These are phyloP conservation scores for Venturia pyrina DNA, from an alignment of 2,329 filamentous ascomycete species.

Conservation along the genomic window DNA sequence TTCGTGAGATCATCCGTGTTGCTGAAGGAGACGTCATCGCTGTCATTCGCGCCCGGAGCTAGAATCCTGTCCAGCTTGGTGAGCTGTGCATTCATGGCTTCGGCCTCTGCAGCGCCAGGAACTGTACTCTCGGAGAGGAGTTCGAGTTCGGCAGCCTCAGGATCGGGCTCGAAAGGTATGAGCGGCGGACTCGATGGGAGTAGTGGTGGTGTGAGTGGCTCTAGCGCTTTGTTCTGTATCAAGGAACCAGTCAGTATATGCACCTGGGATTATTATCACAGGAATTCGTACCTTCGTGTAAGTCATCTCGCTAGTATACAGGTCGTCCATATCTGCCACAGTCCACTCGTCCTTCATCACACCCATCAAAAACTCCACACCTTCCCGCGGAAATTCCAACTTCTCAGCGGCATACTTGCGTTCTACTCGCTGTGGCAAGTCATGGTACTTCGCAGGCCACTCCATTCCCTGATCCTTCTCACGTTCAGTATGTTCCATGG, in stretches of 20 bases:
- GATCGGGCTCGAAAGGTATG: constrained; percentile 30
- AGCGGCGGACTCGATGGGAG: constrained; percentile 32
- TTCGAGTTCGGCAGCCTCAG: constrained; percentile 27
- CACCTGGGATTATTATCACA: background rate
- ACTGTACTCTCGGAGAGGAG: constrained; percentile 27
- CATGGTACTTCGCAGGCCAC: constrained; percentile 30
- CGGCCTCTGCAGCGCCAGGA: constrained; percentile 24
- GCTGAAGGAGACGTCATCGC: constrained; percentile 15
- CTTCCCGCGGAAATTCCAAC: constrained; percentile 27
- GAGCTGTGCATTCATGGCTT: constrained; percentile 24
- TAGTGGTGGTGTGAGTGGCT: constrained; percentile 37
- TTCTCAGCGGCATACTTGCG: constrained; percentile 25
- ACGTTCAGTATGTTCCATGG: constrained; percentile 25
- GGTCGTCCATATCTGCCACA: constrained; percentile 17
- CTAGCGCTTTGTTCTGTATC: constrained; percentile 20
- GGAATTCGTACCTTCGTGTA: constrained; percentile 20
- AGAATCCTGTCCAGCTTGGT: constrained; percentile 19
- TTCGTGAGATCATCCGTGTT: constrained; percentile 20
- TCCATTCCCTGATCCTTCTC: constrained; percentile 34
- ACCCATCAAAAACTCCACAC: constrained; percentile 26
- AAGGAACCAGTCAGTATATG: constrained; percentile 4
- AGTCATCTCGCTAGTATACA: constrained; percentile 15
- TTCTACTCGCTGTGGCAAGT: constrained; percentile 20
- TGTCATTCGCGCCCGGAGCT: constrained; percentile 14
- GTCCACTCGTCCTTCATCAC: constrained; percentile 20